A percentile compares a stretch with the other conserved stretches of the same genome.
phyloP scores from a whole-genome alignment of 305 asterid genomes.

The Fraxinus albicans region DNA sequence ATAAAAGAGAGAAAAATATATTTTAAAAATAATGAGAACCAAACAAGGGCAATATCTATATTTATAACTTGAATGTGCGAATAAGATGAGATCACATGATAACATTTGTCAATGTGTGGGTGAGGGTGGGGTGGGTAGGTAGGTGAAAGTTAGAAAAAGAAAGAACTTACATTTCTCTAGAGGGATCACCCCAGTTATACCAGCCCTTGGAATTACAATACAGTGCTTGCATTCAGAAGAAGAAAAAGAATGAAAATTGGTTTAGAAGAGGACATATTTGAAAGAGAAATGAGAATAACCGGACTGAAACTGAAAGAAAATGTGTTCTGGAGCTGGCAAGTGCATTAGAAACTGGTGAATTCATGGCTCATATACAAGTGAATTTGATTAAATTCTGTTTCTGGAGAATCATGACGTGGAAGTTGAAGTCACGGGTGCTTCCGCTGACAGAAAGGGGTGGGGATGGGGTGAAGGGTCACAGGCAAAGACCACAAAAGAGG shows the following conservation, averaged over 20 bases:
- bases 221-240: slow-evolving; percentile 23
- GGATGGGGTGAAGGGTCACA: slow-evolving; percentile 12
- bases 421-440: slow-evolving; percentile 68
- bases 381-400: neutral
- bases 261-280: slow-evolving; percentile 32
- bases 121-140: no score
- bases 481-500: slow-evolving; percentile 28
- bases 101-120: no score
- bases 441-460: slow-evolving; percentile 12
- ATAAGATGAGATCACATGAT: no score
- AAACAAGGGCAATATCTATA: no score
- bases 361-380: slow-evolving; percentile 19
- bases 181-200: slow-evolving; percentile 96
- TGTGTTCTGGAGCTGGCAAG: slow-evolving; percentile 18
- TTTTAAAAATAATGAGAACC: no score
- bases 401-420: slow-evolving; percentile 29
- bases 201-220: slow-evolving; percentile 76
- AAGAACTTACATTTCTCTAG: slow-evolving; percentile 86
- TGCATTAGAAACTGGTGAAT: slow-evolving; percentile 12
- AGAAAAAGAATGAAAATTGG: slow-evolving; percentile 21
- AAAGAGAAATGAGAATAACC: neutral
- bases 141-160: no score
- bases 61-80: no score
- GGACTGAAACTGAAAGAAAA: slow-evolving; percentile 3
- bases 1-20: no score